Conservation (phyloP, 768 basidiomycete species). For the Boletus huronensis region DNA sequence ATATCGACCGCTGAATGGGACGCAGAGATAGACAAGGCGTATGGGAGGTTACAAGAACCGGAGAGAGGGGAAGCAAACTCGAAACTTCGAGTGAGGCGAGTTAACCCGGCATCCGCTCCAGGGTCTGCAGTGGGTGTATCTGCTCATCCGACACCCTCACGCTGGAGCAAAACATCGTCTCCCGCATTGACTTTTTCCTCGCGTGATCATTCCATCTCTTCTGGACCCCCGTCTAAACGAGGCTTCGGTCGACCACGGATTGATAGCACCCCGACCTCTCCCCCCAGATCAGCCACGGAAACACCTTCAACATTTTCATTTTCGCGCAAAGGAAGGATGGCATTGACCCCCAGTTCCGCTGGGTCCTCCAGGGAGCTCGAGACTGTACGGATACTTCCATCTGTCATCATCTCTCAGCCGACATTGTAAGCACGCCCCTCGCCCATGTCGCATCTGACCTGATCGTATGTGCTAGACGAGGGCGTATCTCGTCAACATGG, state of each 20-base stretch:
- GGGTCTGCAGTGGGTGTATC: constrained; percentile 6
- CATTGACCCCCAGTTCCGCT: constrained; percentile 11
- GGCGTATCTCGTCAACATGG: constrained; percentile 32
- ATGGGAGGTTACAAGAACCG: constrained; percentile 22
- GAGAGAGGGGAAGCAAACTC: constrained; percentile 23
- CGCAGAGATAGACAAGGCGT: constrained; percentile 22
- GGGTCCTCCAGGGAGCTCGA: constrained; percentile 10
- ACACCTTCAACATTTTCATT: not conserved
- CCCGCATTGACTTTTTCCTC: constrained; percentile 8
- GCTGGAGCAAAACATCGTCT: constrained; percentile 8
- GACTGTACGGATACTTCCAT: constrained; percentile 6
- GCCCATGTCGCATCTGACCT: not conserved
- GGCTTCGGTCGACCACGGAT: constrained; percentile 3
- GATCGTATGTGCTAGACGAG: constrained; percentile 18
- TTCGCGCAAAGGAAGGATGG: constrained; percentile 4
- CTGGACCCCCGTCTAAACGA: constrained; percentile 8
- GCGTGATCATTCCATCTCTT: constrained; percentile 15
- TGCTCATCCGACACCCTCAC: constrained; percentile 3
- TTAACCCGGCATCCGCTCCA: constrained; percentile 2
- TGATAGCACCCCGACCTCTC: constrained; percentile 4
- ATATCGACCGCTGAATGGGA: constrained; percentile 24
- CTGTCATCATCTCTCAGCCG: constrained; percentile 18
- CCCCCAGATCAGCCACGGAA: constrained; percentile 3
- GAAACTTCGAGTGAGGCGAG: constrained; percentile 22
- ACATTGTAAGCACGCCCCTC: constrained; percentile 17